These are phyloP conservation scores for Colletotrichum cordylinicola DNA, from an alignment of 2,329 filamentous ascomycete genomes.

Conservation along the genomic window DNA sequence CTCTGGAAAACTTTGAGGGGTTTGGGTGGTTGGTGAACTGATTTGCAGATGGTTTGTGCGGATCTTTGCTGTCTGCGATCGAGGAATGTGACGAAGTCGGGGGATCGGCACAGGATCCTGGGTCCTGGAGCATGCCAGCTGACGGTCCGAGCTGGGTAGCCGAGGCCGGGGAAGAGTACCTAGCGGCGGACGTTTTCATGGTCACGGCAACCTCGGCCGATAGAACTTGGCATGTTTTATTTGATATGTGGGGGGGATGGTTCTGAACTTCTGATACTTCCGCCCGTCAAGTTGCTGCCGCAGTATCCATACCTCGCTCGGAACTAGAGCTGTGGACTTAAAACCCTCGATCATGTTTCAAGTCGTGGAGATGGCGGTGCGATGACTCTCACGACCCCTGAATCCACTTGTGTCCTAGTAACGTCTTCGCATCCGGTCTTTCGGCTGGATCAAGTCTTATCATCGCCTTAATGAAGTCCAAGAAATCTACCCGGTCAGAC, in stretches of 20 bases:
- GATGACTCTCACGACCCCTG: background rate
- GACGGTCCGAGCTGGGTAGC: background rate
- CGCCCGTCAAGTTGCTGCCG: no score
- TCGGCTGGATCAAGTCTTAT: background rate
- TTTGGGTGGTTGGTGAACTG: background rate
- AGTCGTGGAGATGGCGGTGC: no score
- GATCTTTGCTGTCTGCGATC: background rate
- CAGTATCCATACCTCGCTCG: no score
- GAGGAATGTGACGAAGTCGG: background rate
- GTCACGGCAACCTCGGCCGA: background rate
- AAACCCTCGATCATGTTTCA: no score
- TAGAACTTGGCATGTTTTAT: background rate
- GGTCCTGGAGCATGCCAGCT: background rate
- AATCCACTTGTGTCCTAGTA: background rate
- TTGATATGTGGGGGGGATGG: rapidly evolving
- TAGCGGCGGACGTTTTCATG: background rate
- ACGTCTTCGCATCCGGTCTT: background rate
- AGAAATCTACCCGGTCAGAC: background rate
- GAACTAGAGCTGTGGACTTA: no score
- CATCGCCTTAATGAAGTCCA: background rate
- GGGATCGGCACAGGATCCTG: background rate
- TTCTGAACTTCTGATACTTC: background rate
- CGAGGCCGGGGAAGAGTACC: background rate
- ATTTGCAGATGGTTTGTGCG: background rate
- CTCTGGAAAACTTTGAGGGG: background rate